Evolutionary conservation across 176 grass and related monocot species (phyloP).

Genomic region (Themeda triandra): DNA sequence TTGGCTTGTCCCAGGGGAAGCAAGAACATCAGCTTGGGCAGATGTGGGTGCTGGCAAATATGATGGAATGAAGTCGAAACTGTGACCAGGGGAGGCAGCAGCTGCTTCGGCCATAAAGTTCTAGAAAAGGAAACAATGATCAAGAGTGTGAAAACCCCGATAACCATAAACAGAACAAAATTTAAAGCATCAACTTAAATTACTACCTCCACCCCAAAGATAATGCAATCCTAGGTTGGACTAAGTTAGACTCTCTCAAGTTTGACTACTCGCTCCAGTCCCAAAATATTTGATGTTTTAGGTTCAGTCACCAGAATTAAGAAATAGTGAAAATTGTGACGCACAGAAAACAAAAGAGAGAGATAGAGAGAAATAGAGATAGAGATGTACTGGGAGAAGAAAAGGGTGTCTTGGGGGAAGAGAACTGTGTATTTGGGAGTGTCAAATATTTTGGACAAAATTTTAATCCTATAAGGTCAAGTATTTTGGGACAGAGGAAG

Average conservation of each 20-base stretch:
- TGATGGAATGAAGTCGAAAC: conserved; percentile 41
- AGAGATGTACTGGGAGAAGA: background rate
- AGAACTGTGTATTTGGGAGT: too few relatives aligned
- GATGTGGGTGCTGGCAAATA: conserved; percentile 38
- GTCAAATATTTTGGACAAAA: too few relatives aligned
- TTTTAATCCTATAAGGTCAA: background rate
- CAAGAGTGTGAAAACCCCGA: background rate
- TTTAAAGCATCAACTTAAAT: background rate
- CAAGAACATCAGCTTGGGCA: conserved; percentile 12
- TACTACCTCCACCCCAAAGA: background rate
- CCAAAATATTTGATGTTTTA: background rate
- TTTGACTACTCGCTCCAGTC: background rate
- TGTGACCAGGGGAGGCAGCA: conserved; percentile 43
- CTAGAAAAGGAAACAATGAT: conserved; percentile 33
- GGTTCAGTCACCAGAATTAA: background rate
- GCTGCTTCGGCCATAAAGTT: conserved; percentile 52
- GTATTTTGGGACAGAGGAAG: background rate
- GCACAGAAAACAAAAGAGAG: background rate
- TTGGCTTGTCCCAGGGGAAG: conserved; percentile 1
- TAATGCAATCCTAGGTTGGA: background rate
- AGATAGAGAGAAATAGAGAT: background rate
- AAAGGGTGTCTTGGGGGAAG: background rate
- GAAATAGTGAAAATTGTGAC: background rate
- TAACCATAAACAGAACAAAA: background rate
- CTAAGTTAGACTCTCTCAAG: background rate